Evolutionary conservation across 768 basidiomycete genomes (phyloP), one percentile per base, ranked within the genome.

Genomic region (Suillus ampliporus): DNA sequence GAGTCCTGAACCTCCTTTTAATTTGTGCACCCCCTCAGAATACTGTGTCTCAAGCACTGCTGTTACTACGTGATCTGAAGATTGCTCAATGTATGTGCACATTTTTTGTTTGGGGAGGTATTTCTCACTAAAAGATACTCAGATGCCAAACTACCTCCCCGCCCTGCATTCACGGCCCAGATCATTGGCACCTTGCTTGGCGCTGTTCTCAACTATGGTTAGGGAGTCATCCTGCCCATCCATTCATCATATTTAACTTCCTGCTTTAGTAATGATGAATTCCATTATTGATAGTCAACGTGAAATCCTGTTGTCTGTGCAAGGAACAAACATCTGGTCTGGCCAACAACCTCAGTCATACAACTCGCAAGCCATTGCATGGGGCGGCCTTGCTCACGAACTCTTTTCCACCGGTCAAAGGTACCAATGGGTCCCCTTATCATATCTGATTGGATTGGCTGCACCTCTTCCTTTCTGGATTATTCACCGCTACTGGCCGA

Each of bases 141-240:
- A 74, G 74, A 76, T 59, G 63, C 82, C 26, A 89, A 89, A 74
- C 80, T 89, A 46, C 86, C 88, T 41, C 88, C 88, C 50, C 84
- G 87, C 10, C 82, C 83, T 38, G 84, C 88, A 3, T 89, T 90
- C 72, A 78, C 81, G 21, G 85, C 85, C 8, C 87, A 89, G 68
- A 80, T 78, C 37, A 58, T 82, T 51, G 87, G 89, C 1, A 84
- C 86, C 7, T 72, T 89, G 47, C 74, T 89, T 38, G 87, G 83
- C 9, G 75, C 80, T 41, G 65, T 83, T 58, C 68, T 84, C 53
- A 83, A 82, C 69, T 84, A 80, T 58, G 63, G 83, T 82, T 51
- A 50, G 77, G 10, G 19, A 19, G 9, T 2, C 19, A 10, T 51
- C 10, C 31, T 51, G 5, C 50, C 0, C 0, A 51, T 51, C 19